Evolutionary conservation across 768 basidiomycete species (phyloP).

Genomic region (Pleurotus salmoneostramineus): DNA sequence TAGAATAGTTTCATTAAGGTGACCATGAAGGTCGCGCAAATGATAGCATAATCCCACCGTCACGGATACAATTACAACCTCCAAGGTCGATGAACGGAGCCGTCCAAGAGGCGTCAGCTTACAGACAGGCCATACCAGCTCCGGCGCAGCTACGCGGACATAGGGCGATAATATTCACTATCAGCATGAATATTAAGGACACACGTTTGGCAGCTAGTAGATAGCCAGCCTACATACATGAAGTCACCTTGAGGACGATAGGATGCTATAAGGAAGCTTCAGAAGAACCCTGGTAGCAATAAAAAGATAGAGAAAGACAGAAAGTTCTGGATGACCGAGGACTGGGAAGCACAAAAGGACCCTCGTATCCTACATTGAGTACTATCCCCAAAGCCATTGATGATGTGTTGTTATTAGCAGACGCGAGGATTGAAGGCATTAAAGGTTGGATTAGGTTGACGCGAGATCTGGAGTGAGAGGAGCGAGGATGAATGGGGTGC

Average conservation of each 20-base stretch:
- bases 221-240: conserved; percentile 4
- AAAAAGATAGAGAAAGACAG: not conserved
- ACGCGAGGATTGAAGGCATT: not conserved
- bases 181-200: not conserved
- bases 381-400: not conserved
- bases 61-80: conserved; percentile 57
- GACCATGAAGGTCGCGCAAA: conserved; percentile 47
- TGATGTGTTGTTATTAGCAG: conserved; percentile 3
- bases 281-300: conserved; percentile 7
- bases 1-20: conserved; percentile 69
- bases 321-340: conserved; percentile 9
- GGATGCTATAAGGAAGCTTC: conserved; percentile 8
- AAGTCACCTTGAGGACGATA: conserved; percentile 7
- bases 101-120: not conserved
- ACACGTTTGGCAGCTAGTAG: conserved; percentile 3
- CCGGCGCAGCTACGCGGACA: conserved; percentile 1
- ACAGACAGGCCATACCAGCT: not conserved
- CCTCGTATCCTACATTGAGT: not conserved
- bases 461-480: not conserved
- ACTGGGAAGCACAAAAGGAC: not conserved
- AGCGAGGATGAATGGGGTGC: conserved; percentile 3
- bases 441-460: not conserved
- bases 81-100: conserved; percentile 12
- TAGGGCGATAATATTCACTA: conserved; percentile 4
- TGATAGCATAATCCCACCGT: conserved; percentile 66